Conservation (phyloP, 495 filamentous ascomycete species). For the Xylaria grammica region DNA sequence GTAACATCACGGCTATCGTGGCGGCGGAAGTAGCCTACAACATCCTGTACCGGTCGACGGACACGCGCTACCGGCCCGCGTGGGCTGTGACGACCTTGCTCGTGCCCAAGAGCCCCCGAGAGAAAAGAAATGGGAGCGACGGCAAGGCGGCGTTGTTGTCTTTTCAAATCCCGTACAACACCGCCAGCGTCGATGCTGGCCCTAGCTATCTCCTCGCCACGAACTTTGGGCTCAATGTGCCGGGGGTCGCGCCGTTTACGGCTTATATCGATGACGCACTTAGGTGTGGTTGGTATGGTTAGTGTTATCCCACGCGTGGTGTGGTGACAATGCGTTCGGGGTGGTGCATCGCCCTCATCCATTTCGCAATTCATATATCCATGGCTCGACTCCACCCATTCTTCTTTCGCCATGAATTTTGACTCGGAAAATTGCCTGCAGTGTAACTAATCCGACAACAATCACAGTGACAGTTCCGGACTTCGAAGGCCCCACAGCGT, state of each 20-base stretch:
- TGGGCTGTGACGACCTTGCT: conserved; percentile 58
- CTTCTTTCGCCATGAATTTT: background rate
- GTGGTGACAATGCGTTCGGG: too few species aligned
- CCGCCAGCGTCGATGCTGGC: conserved; percentile 40
- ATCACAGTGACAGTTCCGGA: conserved; percentile 42
- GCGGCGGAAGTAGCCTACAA: conserved; percentile 47
- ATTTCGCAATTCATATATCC: background rate
- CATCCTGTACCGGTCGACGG: conserved; percentile 58
- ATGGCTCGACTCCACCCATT: background rate
- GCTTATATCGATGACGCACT: conserved; percentile 37
- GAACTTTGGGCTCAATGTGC: conserved; percentile 4
- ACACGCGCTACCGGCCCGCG: conserved; percentile 47
- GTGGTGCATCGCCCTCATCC: too few species aligned
- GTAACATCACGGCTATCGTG: conserved; percentile 43
- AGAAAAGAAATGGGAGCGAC: background rate
- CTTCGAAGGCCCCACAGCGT: conserved; percentile 50
- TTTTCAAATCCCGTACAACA: conserved; percentile 53
- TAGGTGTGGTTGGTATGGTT: conserved; percentile 42
- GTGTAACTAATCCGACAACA: background rate
- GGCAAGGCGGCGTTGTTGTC: conserved; percentile 43
- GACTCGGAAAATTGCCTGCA: background rate
- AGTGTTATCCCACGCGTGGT: conserved; percentile 31
- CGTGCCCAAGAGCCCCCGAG: conserved; percentile 38
- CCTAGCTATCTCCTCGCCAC: conserved; percentile 22
- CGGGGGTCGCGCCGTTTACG: conserved; percentile 30